Percentiles rank a stretch among this genome's conserved stretches.
Conservation (phyloP, 73 alveolate species). For the Effrenium voratum region DNA sequence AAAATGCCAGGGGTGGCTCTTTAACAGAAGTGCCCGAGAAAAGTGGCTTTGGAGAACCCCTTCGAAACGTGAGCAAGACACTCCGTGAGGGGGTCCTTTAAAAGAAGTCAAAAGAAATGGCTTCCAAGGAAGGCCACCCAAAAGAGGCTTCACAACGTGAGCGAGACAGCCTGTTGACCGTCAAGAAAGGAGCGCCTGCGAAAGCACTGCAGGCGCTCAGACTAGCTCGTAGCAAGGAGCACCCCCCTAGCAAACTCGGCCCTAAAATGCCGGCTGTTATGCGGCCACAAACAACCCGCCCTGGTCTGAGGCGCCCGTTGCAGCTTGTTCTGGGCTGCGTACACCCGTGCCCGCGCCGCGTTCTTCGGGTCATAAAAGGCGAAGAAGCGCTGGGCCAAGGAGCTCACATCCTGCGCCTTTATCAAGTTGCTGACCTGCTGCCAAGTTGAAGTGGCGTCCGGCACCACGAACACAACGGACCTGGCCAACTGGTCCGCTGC, state of each 20-base stretch:
- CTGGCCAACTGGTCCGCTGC: not conserved
- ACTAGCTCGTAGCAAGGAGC: too few species aligned
- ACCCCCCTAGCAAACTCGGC: too few species aligned
- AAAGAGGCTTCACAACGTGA: not conserved
- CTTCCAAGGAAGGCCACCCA: not conserved
- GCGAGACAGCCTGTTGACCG: too few species aligned
- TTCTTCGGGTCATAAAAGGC: not conserved
- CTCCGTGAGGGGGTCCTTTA: too few species aligned
- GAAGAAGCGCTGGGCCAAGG: not conserved
- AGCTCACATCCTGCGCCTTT: not conserved
- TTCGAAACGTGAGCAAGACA: too few species aligned
- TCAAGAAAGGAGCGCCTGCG: too few species aligned
- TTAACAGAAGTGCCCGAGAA: too few species aligned
- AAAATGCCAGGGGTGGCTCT: too few species aligned
- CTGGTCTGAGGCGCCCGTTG: not conserved
- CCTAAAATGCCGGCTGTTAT: too few species aligned
- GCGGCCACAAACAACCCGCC: too few species aligned
- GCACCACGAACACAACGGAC: not conserved
- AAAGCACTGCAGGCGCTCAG: too few species aligned
- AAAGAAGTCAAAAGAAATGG: not conserved
- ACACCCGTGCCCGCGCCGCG: not conserved
- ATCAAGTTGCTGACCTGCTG: not conserved
- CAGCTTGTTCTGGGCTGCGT: not conserved
- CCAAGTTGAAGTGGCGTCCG: not conserved
- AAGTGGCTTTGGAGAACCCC: too few species aligned